Base-by-base conservation (phyloP, 202 grass and related monocot genomes). In the Schoenoplectus triqueter region DNA sequence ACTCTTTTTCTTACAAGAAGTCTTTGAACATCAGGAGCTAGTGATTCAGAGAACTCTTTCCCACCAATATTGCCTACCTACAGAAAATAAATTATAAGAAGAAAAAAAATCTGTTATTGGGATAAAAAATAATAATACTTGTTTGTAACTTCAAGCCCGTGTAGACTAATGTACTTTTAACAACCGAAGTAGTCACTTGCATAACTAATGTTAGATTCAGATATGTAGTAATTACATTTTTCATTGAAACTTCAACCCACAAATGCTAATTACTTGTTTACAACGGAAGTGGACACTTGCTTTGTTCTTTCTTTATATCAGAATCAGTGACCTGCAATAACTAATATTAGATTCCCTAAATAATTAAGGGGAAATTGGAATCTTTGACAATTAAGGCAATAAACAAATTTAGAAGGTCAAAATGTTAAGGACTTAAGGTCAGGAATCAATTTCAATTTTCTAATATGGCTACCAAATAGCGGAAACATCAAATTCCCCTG, bases 51-150 rank as follows among this genome's bases (percentile, higher is more conserved):
- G 93, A 99, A 99, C 66, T 99, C 96, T 86, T 95, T 99, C 40
- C 96, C 96, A 39, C 96, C 96, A 92, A 96, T 99, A 88, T 99
- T 99, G 88, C 96, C 96, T 77, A 99, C 93, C 96, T 95, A 89
- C 78, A 85, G 70, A 81, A 13, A 95, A 89, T 1, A 82, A 75
- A 83, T 68, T 71, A 45, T 14, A 44, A 31, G 1, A 6, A 59
- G 44, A 10, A 71, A 44, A 40, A 77, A 40, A 77, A 2, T 40
- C 20, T 39, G 5, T 77, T 55, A 15, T 77, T 55, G 21, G 40
- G 21, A 55, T 55, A 54, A 31, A 31, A 55, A 57, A 31, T 31
- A 59, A 59, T 59, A 9, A 42, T 78, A 44, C 52, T 78, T n/a
- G 73, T 76, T 76, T 39, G 55, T 60, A 60, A 60, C 52, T 60